phyloP scores from a whole-genome alignment of 2,329 filamentous ascomycete species.

The Davidsoniella neocaledoniae region DNA sequence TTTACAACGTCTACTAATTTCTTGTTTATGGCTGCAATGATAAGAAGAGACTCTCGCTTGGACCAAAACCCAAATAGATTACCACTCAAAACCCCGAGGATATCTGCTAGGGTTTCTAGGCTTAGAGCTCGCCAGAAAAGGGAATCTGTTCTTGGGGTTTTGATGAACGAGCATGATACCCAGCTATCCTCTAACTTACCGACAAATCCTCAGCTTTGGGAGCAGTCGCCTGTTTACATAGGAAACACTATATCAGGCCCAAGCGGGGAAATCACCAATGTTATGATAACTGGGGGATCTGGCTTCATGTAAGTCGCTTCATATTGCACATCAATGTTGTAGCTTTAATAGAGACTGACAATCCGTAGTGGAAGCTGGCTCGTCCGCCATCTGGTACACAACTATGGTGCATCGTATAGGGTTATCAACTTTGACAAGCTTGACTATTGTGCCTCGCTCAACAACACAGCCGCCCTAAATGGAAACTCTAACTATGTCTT shows the following conservation, averaged over 20 bases:
- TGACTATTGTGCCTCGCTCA: conserved; percentile 65
- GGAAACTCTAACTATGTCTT: conserved; percentile 58
- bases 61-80: too few species aligned
- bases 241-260: conserved; percentile 57
- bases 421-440: conserved; percentile 73
- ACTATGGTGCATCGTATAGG: conserved; percentile 58
- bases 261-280: conserved; percentile 54
- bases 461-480: conserved; percentile 58
- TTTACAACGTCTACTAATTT: too few species aligned
- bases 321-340: neutral
- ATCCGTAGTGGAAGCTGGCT: conserved; percentile 59
- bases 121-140: too few species aligned
- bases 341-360: neutral
- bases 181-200: neutral
- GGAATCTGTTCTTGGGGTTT: too few species aligned
- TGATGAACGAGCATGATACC: neutral
- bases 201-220: conserved; percentile 45
- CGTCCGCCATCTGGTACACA: conserved; percentile 58
- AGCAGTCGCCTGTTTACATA: conserved; percentile 50
- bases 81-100: too few species aligned
- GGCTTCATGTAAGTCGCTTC: conserved; percentile 57
- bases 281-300: conserved; percentile 69
- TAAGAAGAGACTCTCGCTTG: too few species aligned
- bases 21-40: too few species aligned
- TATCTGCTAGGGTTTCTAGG: too few species aligned